These are phyloP conservation scores for Chrysochromulina parva DNA, from an alignment of 78 protist genomes.

Conservation along the genomic window DNA sequence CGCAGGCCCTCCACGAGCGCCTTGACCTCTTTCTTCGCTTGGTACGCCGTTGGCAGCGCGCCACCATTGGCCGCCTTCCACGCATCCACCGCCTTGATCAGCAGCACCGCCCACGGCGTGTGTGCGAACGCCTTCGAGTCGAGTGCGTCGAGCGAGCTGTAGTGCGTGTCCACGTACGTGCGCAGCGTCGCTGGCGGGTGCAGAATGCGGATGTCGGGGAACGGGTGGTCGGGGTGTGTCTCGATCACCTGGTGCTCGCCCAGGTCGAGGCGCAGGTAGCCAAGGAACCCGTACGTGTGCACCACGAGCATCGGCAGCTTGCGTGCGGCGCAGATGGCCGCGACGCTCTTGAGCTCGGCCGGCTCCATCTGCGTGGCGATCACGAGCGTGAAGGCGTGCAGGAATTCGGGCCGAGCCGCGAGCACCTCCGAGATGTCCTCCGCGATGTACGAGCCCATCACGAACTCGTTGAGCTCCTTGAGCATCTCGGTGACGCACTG, in stretches of 20 bases:
- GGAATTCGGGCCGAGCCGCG: conserved; percentile 47
- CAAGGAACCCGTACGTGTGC: conserved; percentile 76
- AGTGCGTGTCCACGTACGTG: not conserved
- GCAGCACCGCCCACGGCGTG: conserved; percentile 66
- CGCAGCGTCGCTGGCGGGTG: not conserved
- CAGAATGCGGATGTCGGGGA: not conserved
- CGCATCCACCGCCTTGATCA: not conserved
- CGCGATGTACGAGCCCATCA: not conserved
- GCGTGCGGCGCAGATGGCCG: conserved; percentile 25
- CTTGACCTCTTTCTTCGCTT: conserved; percentile 70
- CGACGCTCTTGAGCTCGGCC: conserved; percentile 35
- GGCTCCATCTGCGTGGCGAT: conserved; percentile 70
- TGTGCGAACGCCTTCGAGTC: conserved; percentile 51
- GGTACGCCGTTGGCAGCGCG: conserved; percentile 22
- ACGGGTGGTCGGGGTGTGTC: not conserved
- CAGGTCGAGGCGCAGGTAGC: conserved; percentile 64
- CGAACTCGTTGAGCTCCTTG: conserved; percentile 76
- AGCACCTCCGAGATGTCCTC: conserved; percentile 47
- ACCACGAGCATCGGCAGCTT: conserved; percentile 61
- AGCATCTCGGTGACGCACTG: conserved; percentile 59
- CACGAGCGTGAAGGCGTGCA: conserved; percentile 61
- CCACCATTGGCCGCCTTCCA: not conserved
- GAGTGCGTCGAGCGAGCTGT: not conserved
- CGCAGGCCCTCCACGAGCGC: not conserved
- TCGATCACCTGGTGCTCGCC: conserved; percentile 61